These are phyloP conservation scores for Saccharomyces jurei DNA, from an alignment of 805 yeast genomes.

Conservation along the genomic window DNA sequence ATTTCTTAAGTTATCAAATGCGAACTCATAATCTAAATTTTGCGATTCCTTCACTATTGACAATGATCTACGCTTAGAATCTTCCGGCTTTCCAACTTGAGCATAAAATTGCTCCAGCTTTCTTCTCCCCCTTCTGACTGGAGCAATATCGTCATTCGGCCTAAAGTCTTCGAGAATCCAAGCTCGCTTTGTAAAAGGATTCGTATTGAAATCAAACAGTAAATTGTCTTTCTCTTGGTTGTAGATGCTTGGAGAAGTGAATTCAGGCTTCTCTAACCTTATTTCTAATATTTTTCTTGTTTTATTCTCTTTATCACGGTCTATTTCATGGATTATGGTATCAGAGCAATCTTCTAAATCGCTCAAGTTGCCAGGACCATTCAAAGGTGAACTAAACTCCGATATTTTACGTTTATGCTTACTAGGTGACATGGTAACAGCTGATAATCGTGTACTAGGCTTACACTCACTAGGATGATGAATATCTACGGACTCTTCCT, in stretches of 20 bases:
- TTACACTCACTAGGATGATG: not conserved
- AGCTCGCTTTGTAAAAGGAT: constrained; percentile 24
- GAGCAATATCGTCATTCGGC: constrained; percentile 15
- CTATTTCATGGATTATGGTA: not conserved
- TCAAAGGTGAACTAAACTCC: constrained; percentile 6
- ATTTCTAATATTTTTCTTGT: not conserved
- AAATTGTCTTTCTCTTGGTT: not conserved
- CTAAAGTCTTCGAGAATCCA: constrained; percentile 31
- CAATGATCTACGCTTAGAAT: not conserved
- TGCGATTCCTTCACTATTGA: constrained; percentile 1
- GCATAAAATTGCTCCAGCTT: constrained; percentile 15
- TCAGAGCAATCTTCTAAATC: not conserved
- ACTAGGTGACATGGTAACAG: not conserved
- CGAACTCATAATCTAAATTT: constrained; percentile 16
- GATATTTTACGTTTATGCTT: not conserved
- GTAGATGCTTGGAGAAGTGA: not conserved
- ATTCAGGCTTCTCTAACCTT: not conserved
- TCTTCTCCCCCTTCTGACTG: constrained; percentile 6
- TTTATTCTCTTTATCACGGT: not conserved
- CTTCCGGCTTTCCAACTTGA: constrained; percentile 16
- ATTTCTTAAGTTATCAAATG: constrained; percentile 26
- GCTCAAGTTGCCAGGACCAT: not conserved
- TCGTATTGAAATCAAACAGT: constrained; percentile 12
- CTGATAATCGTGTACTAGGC: not conserved
- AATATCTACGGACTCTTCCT: not conserved